These are phyloP conservation scores for Aphanomyces stellatus DNA, from an alignment of 352 stramenopile species.

Conservation along the genomic window DNA sequence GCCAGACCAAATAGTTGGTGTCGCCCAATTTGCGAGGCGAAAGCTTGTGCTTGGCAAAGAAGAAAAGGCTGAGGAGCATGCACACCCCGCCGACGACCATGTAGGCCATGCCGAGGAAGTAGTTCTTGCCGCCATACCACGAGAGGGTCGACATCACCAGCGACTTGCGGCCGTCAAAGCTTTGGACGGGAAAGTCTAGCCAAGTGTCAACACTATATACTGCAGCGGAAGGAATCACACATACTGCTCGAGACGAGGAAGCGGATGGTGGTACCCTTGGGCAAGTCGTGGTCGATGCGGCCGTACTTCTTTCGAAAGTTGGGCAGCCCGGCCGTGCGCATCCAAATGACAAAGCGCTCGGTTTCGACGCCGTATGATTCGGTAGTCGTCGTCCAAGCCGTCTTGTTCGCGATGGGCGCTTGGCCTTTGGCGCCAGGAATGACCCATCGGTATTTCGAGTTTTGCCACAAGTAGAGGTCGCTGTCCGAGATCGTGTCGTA, in stretches of 20 bases:
- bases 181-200: slow-evolving; percentile 71
- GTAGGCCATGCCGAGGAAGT: slow-evolving; percentile 73
- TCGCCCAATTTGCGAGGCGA: slow-evolving; percentile 65
- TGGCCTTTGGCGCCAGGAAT: slow-evolving; percentile 1
- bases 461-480: slow-evolving; percentile 23
- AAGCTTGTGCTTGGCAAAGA: slow-evolving; percentile 69
- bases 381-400: slow-evolving; percentile 13
- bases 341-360: slow-evolving; percentile 95
- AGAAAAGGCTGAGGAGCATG: slow-evolving; percentile 55
- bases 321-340: slow-evolving; percentile 82
- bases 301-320: slow-evolving; percentile 93
- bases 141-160: slow-evolving; percentile 75
- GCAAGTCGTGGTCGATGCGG: slow-evolving; percentile 72
- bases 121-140: slow-evolving; percentile 83
- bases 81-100: slow-evolving; percentile 71
- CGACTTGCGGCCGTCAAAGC: slow-evolving; percentile 71
- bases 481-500: slow-evolving; percentile 21
- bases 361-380: slow-evolving; percentile 54
- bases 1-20: slow-evolving; percentile 69
- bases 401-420: slow-evolving; percentile 17
- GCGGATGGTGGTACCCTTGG: slow-evolving; percentile 40
- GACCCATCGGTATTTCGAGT: slow-evolving; percentile 16
- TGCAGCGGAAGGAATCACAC: no score
- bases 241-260: slow-evolving; percentile 47
- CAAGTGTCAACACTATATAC: no score